phyloP scores from a whole-genome alignment of 768 basidiomycete genomes.

The Leccinum olivaceopallidum region DNA sequence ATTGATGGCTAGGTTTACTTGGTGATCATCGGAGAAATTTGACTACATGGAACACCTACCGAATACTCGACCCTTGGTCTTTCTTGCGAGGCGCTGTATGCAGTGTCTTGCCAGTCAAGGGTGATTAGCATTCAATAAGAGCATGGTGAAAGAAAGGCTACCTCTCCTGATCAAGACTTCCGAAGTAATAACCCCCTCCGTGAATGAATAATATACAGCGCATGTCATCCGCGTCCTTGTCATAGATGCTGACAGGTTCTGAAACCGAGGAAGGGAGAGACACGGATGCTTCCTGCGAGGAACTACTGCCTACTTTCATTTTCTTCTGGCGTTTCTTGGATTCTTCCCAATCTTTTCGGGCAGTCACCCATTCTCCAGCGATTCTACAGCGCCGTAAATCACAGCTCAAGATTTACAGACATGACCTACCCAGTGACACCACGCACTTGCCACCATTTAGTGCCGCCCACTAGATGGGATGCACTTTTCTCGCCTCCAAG shows the following conservation, averaged over 20 bases:
- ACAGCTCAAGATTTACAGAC: constrained; percentile 12
- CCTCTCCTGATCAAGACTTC: constrained; percentile 78
- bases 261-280: constrained; percentile 22
- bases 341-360: constrained; percentile 80
- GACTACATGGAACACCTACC: constrained; percentile 39
- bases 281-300: constrained; percentile 18
- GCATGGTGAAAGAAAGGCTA: constrained; percentile 21
- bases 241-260: constrained; percentile 43
- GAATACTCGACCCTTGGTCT: constrained; percentile 90
- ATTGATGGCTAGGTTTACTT: constrained; percentile 57
- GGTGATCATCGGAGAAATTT: background rate
- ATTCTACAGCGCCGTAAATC: constrained; percentile 47
- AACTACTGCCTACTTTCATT: constrained; percentile 21
- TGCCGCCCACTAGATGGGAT: constrained; percentile 76
- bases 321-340: constrained; percentile 57
- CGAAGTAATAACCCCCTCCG: constrained; percentile 87
- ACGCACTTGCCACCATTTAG: constrained; percentile 98
- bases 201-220: constrained; percentile 82
- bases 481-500: constrained; percentile 82
- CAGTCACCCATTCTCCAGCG: constrained; percentile 85
- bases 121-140: constrained; percentile 11
- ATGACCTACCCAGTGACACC: constrained; percentile 68
- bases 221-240: constrained; percentile 79
- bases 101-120: constrained; percentile 48
- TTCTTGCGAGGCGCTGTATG: constrained; percentile 84